Evolutionary conservation across 78 protist species (phyloP), one percentile per base, ranked within the genome.

Genomic region (slime mould (Dictyostelium discoideum)): DNA sequence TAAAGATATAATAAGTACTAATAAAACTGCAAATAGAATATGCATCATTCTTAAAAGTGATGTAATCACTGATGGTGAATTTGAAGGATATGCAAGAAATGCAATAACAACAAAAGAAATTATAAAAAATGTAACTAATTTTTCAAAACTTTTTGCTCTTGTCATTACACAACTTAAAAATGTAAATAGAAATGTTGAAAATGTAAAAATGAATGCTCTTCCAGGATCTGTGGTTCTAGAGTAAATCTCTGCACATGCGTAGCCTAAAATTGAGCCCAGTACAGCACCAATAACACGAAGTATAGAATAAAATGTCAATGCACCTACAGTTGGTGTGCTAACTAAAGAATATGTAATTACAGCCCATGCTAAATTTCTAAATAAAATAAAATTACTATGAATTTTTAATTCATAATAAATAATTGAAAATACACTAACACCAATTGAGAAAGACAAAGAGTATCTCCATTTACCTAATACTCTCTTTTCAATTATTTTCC

Each of bases 11-110:
- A 87, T 4, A 2, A 79, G 48, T n/a, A 87, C 86, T 3, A 87
- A 32, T 54, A 77, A 8, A 10, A 77, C 48, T 2, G 76, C 85
- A 20, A 87, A n/a, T 37, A 74, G 22, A 24, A 87, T 87, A 46
- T 87, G 93, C 48, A 77, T 57, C 24, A 74, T 87, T 32, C 93
- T 26, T 22, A 87, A 74, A 10, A 87, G 67, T 24, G 85, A 77
- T 1, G 8, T 79, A 29, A 87, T 87, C 16, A 87, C 79, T 39
- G 39, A 39, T 0, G 86, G 84, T 37, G 18, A 9, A 18, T 40
- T 72, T 9, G 40, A 77, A 2, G 67, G 78, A 57, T 78, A 87
- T 1, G 85, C 63, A 13, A 82, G 80, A 63, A 42, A 87, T 2
- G 86, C 46, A 3, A 87, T 20, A 14, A 82, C 42, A 22, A 54